Evolutionary conservation across 2,329 filamentous ascomycete species (phyloP).

Genomic region (Emmonsiellopsis sp.): DNA sequence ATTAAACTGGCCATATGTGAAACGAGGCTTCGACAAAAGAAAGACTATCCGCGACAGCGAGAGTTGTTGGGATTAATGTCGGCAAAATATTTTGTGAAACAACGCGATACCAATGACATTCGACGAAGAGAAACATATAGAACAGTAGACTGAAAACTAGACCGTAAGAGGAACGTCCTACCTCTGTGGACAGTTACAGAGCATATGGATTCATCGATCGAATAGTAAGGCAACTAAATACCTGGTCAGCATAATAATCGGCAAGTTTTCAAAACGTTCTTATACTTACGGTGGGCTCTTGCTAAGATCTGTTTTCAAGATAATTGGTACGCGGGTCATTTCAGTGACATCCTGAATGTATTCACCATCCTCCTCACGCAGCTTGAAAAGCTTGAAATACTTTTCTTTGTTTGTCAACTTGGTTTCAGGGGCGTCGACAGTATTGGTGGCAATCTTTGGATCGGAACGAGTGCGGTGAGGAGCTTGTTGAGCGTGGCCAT

Average conservation of each 20-base stretch:
- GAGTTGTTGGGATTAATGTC: not conserved
- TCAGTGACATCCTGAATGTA: constrained; percentile 98
- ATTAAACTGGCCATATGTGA: not conserved
- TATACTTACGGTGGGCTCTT: constrained; percentile 97
- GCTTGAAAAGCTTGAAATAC: constrained; percentile 79
- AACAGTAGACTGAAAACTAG: not conserved
- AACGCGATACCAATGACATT: not conserved
- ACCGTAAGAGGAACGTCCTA: not conserved
- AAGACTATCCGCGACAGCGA: not conserved
- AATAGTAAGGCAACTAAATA: constrained; percentile 39
- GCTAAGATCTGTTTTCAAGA: constrained; percentile 92
- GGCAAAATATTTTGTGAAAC: not conserved
- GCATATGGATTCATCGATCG: constrained; percentile 44
- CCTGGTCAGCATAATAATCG: constrained; percentile 15
- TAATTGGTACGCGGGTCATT: constrained; percentile 95
- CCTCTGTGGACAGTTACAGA: constrained; percentile 24
- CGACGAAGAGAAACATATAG: not conserved
- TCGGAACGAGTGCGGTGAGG: constrained; percentile 88
- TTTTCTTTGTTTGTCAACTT: constrained; percentile 91
- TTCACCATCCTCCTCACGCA: constrained; percentile 86
- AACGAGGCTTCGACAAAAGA: not conserved
- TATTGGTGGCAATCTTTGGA: constrained; percentile 68
- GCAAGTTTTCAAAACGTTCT: not conserved
- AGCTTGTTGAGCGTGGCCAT: constrained; percentile 55
- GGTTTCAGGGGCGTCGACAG: constrained; percentile 62